A percentile compares a stretch with the other conserved stretches of the same genome.
phyloP scores from a whole-genome alignment of 768 basidiomycete species.

The Pleurotus ostreatus region DNA sequence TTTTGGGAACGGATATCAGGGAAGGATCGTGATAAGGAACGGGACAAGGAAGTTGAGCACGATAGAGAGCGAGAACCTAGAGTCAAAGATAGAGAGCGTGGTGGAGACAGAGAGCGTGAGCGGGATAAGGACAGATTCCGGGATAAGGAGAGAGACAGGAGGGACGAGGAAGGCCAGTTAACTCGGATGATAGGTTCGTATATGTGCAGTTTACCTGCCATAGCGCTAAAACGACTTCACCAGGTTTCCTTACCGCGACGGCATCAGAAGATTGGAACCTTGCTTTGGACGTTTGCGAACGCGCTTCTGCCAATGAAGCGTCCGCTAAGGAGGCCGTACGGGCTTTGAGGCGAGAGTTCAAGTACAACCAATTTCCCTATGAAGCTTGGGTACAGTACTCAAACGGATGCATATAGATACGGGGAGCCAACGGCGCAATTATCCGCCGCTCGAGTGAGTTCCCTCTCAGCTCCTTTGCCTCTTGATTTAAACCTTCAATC shows the following conservation, averaged over 20 bases:
- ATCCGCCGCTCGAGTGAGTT: conserved; percentile 67
- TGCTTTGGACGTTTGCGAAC: conserved; percentile 83
- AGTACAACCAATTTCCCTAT: conserved; percentile 34
- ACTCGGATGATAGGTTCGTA: conserved; percentile 68
- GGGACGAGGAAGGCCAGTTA: conserved; percentile 44
- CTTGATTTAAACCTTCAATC: conserved; percentile 1
- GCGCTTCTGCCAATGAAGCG: conserved; percentile 65
- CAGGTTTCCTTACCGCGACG: conserved; percentile 73
- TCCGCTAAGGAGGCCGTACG: conserved; percentile 83
- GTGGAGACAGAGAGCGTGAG: conserved; percentile 20
- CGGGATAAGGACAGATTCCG: conserved; percentile 12
- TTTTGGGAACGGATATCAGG: conserved; percentile 43
- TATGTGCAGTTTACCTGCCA: background rate
- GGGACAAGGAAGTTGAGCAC: conserved; percentile 29
- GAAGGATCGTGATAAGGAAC: conserved; percentile 30
- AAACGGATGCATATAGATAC: conserved; percentile 38
- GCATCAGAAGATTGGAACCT: conserved; percentile 80
- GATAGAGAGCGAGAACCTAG: conserved; percentile 27
- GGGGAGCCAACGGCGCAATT: conserved; percentile 74
- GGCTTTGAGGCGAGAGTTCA: conserved; percentile 82
- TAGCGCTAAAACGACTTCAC: background rate
- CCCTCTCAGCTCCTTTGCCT: background rate
- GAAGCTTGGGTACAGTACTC: conserved; percentile 6
- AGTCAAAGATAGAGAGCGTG: conserved; percentile 26
- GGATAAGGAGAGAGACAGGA: conserved; percentile 29